phyloP scores from a whole-genome alignment of 495 filamentous ascomycete species.

The Patellaria atrata region DNA sequence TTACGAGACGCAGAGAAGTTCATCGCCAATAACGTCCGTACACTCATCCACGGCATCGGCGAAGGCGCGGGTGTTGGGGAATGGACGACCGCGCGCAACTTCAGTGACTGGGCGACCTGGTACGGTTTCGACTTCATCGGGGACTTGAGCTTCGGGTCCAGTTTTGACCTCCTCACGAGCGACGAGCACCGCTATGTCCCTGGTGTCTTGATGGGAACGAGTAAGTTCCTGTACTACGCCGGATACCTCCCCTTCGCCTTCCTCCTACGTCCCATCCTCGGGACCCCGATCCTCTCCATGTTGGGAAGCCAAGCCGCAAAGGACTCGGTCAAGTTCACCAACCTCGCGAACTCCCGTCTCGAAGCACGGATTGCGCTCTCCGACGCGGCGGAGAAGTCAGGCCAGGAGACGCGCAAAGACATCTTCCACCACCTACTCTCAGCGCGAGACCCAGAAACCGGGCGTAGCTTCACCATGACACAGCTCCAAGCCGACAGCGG shows the following conservation, averaged over 20 bases:
- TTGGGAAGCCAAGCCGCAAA: slow-evolving; percentile 14
- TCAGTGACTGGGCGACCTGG: slow-evolving; percentile 15
- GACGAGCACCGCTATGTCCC: slow-evolving; percentile 20
- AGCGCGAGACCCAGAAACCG: slow-evolving; percentile 26
- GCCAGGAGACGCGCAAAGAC: slow-evolving; percentile 19
- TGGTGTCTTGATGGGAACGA: slow-evolving; percentile 36
- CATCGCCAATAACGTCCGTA: slow-evolving; percentile 12
- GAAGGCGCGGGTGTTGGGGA: slow-evolving; percentile 8
- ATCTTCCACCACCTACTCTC: slow-evolving; percentile 27
- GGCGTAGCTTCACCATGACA: slow-evolving; percentile 21
- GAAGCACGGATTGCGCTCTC: slow-evolving; percentile 3
- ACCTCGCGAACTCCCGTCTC: slow-evolving; percentile 11
- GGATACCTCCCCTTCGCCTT: slow-evolving; percentile 18
- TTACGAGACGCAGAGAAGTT: slow-evolving; percentile 13
- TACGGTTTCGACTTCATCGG: slow-evolving; percentile 28
- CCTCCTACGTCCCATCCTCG: slow-evolving; percentile 17
- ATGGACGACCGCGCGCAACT: slow-evolving; percentile 17
- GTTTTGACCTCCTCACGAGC: slow-evolving; percentile 19
- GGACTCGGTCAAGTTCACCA: slow-evolving; percentile 18
- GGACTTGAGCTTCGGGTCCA: slow-evolving; percentile 19
- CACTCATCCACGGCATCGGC: slow-evolving; percentile 17
- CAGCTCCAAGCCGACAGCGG: slow-evolving; percentile 28
- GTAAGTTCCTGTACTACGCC: slow-evolving; percentile 19
- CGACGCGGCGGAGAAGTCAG: slow-evolving; percentile 4
- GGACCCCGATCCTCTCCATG: slow-evolving; percentile 16